Conservation (phyloP, 768 basidiomycete species). For the Gautieria morchelliformis region DNA sequence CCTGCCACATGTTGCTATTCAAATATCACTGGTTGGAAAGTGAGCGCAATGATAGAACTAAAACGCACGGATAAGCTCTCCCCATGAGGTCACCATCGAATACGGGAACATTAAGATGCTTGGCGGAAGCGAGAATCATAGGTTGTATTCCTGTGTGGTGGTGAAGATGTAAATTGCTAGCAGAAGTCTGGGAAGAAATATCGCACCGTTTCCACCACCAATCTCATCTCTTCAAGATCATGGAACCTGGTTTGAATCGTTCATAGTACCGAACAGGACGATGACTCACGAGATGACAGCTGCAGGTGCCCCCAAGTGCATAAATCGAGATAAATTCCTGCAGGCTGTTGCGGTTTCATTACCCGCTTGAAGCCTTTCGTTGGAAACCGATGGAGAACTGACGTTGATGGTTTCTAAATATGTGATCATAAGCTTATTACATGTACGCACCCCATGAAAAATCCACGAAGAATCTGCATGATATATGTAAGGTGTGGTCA, state of each 20-base stretch:
- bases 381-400: conserved; percentile 6
- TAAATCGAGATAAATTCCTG: conserved; percentile 14
- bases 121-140: conserved; percentile 14
- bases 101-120: conserved; percentile 16
- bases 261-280: neutral
- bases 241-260: no score
- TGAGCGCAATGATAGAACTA: conserved; percentile 11
- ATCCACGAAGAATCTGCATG: conserved; percentile 21
- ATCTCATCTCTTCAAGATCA: conserved; percentile 24
- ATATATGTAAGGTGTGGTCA: conserved; percentile 25
- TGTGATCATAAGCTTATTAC: conserved; percentile 10
- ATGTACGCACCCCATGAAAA: conserved; percentile 24
- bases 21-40: neutral
- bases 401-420: no score
- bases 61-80: conserved; percentile 27
- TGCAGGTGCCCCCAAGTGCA: conserved; percentile 13
- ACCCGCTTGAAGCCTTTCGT: conserved; percentile 9
- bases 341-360: conserved; percentile 11
- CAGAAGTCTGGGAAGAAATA: neutral
- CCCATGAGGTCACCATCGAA: conserved; percentile 32
- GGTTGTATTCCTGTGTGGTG: conserved; percentile 16
- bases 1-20: neutral
- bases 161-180: no score
- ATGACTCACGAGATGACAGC: conserved; percentile 16
- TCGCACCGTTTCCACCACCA: conserved; percentile 28